Base-by-base conservation (phyloP, 371 early-diverging fungal species). In the Blakeslea trispora region DNA sequence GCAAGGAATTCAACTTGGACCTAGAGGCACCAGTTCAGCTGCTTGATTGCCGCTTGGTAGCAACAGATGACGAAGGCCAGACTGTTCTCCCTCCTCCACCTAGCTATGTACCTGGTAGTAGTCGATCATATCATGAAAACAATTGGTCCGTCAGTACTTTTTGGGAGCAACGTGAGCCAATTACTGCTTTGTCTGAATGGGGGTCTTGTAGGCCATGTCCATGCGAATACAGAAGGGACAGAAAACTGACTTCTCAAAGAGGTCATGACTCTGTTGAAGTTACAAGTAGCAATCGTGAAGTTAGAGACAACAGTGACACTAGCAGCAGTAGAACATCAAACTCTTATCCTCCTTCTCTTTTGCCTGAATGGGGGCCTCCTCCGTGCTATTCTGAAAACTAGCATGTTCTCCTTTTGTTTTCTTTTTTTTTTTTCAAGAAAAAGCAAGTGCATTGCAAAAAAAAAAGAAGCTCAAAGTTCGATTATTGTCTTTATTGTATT, bases 41-140 rank as follows among this genome's bases (percentile, higher is more conserved):
- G 24, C 49, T 75, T 21, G 70, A 74, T 35, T 79, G 76, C 40
- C 75, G 74, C 10, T 41, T 71, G 9, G 76, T 79, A 0, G 64
- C 68, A 15, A 66, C 68, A 0, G 79, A 70, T 57, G 73, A 75
- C 39, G 69, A 71, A 45, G 89, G 82, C 45, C 89, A 81, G 61
- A 97, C 93, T 2, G 88, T 84, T 43, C 87, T 88, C 39, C 91
- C 88, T n/a, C 98, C 96, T 57, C 92, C 91, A 11, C 86, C 90
- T 18, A 83, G 76, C n/a, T 79, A 72, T 84, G 86, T 91, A 14
- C 84, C 83, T 18, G 88, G 71, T 50, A 90, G 74, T 57, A 70
- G 74, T 51, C 55, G 32, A 18, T 47, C 35, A 3, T 43, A 50
- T 19, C 48, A 52, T 23, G 46, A 21, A 21, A 53, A 54, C n/a